Evolutionary conservation across 1,284 basidiomycete species (phyloP), one percentile per base, ranked within the genome.

Genomic region (Crucibulum cyathiforme): DNA sequence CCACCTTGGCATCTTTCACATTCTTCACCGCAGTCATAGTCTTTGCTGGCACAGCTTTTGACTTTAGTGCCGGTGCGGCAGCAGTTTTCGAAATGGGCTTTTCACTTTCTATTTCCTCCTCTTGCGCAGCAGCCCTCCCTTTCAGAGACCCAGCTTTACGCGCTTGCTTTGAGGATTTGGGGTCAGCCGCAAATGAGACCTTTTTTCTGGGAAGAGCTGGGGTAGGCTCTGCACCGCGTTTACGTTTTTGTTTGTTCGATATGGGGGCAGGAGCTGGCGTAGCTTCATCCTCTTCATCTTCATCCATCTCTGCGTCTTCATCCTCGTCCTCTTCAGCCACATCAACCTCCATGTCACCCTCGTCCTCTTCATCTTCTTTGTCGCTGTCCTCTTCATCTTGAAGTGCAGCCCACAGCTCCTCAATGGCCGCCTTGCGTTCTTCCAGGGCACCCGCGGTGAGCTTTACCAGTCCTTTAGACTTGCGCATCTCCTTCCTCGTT

Each of bases 401-500:
- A 37, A 70, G 58, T 38, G 65, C 70, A 48, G 73, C 71, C 82
- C 87, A 92, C 54, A 80, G 79, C 56, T 81, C 80, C 46, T 92
- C 88, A 59, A 92, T 72, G 54, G 79, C 79, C 39, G 81, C 72
- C 38, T 82, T 80, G 60, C 92, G 80, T 41, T 65, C 64, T 64
- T 94, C 91, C 52, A 84, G 71, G 51, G 70, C 73, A 7, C 85
- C 83, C 3, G 81, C 60, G 17, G 74, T 72, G 61, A 95, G 75
- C 67, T 80, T 86, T 50, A 94, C 83, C 57, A 93, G 65, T 0
- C 85, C 87, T 12, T 76, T 78, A 31, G 80, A 80, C 68, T 85
- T 88, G 64, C 90, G 83, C 59, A 89, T 80, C 68, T 90, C 88
- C 71, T 88, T 90, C 60, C 86, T 80, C 19, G 84, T 83, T 47